Percentiles rank a stretch among this genome's conserved stretches.
Conservation (phyloP, 768 basidiomycete species). For the Boletus speciosus region DNA sequence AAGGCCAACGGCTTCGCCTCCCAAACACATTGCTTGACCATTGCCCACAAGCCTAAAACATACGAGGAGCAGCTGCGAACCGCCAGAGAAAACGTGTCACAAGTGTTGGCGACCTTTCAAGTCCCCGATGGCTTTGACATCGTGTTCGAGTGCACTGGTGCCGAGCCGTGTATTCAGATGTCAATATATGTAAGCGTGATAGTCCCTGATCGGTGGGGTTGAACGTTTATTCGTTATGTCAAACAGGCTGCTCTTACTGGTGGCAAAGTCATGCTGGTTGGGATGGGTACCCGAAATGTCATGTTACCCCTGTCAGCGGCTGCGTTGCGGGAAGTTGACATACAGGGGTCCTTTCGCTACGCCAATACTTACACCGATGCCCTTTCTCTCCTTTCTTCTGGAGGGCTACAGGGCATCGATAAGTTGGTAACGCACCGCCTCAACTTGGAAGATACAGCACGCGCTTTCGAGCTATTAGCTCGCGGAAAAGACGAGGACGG, state of each 20-base stretch:
- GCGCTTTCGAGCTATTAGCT: conserved; percentile 80
- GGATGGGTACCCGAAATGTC: conserved; percentile 88
- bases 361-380: conserved; percentile 90
- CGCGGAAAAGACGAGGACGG: conserved; percentile 77
- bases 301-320: conserved; percentile 81
- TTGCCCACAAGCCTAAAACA: conserved; percentile 46
- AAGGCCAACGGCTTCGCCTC: conserved; percentile 71
- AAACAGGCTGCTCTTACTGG: conserved; percentile 75
- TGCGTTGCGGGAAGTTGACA: conserved; percentile 86
- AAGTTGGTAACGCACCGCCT: conserved; percentile 82
- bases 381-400: conserved; percentile 64
- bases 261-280: conserved; percentile 89
- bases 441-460: conserved; percentile 55
- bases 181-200: conserved; percentile 71
- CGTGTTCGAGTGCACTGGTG: conserved; percentile 94
- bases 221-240: conserved; percentile 12
- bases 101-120: conserved; percentile 53
- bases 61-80: conserved; percentile 54
- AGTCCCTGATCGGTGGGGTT: conserved; percentile 9
- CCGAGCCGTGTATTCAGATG: conserved; percentile 89
- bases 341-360: conserved; percentile 89
- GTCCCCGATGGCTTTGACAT: conserved; percentile 81
- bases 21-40: conserved; percentile 63
- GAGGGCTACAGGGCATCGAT: conserved; percentile 58
- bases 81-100: conserved; percentile 55